Conservation (phyloP, 2,329 filamentous ascomycete genomes). For the Aquanectria penicillioides region DNA sequence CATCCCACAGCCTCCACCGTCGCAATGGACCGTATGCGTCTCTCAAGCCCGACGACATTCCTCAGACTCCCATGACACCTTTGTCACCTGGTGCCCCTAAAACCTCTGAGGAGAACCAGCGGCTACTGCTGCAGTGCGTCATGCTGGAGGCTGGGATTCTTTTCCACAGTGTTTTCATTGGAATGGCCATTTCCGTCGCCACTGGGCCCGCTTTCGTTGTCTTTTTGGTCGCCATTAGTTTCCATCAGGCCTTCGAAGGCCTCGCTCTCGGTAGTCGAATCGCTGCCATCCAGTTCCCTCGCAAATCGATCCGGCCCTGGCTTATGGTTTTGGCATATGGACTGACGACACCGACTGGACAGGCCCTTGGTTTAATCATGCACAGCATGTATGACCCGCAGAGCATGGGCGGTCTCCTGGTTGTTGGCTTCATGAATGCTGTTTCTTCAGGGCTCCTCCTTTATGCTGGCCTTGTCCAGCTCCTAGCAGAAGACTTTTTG, state of each 20-base stretch:
- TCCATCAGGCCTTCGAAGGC: constrained; percentile 90
- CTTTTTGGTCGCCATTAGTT: constrained; percentile 81
- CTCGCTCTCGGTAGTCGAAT: constrained; percentile 87
- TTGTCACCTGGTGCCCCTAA: constrained; percentile 36
- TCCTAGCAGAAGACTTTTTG: constrained; percentile 86
- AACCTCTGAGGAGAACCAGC: constrained; percentile 68
- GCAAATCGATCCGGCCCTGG: constrained; percentile 80
- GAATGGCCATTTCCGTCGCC: constrained; percentile 85
- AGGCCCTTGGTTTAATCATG: constrained; percentile 81
- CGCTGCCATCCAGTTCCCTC: constrained; percentile 82
- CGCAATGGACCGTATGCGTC: constrained; percentile 46
- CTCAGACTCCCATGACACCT: constrained; percentile 35
- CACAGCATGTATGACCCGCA: constrained; percentile 84
- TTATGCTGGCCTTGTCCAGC: constrained; percentile 85
- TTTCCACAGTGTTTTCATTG: constrained; percentile 87
- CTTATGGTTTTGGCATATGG: constrained; percentile 83
- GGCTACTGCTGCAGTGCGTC: constrained; percentile 79
- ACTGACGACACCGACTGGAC: constrained; percentile 81
- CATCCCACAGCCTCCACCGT: constrained; percentile 33
- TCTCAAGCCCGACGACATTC: constrained; percentile 42
- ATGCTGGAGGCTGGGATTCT: constrained; percentile 85
- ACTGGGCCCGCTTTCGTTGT: constrained; percentile 83
- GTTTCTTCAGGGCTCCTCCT: constrained; percentile 83
- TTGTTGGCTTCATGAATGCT: constrained; percentile 89
- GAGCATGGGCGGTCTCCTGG: constrained; percentile 78